phyloP scores from a whole-genome alignment of 306 rosid genomes.

The Quercus wislizeni region DNA sequence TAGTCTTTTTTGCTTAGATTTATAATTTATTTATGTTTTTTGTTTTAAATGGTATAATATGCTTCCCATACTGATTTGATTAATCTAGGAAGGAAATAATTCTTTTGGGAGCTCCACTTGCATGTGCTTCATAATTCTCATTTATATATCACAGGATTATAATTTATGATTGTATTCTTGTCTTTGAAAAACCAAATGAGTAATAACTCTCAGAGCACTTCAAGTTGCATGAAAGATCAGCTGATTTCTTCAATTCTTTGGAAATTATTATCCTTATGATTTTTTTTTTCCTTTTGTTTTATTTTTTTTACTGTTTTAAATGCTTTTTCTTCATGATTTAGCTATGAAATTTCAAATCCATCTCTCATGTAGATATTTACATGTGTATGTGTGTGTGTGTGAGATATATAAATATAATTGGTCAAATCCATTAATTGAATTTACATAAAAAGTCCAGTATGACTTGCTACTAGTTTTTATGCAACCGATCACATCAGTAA shows the following conservation, averaged over 20 bases:
- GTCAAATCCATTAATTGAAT: neutral
- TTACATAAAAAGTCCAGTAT: neutral
- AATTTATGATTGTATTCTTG: neutral
- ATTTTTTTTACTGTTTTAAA: neutral
- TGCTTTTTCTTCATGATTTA: neutral
- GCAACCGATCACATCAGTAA: neutral
- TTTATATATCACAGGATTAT: neutral
- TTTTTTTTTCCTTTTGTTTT: neutral
- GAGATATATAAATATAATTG: no score
- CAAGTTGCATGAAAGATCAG: neutral
- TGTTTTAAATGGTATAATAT: neutral
- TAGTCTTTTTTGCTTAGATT: neutral
- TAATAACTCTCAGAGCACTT: neutral
- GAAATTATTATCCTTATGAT: neutral
- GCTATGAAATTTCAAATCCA: no score
- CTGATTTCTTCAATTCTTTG: neutral
- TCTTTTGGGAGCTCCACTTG: conserved; percentile 13
- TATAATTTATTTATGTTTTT: conserved; percentile 2
- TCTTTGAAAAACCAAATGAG: neutral
- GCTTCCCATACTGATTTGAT: conserved; percentile 10
- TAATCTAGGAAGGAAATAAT: neutral
- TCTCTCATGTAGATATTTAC: neutral
- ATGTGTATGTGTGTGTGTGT: neutral
- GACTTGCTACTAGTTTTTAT: neutral
- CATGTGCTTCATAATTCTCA: neutral